Evolutionary conservation across 768 basidiomycete species (phyloP), one percentile per base, ranked within the genome.

Genomic region (Macrolepiota dolichaula): DNA sequence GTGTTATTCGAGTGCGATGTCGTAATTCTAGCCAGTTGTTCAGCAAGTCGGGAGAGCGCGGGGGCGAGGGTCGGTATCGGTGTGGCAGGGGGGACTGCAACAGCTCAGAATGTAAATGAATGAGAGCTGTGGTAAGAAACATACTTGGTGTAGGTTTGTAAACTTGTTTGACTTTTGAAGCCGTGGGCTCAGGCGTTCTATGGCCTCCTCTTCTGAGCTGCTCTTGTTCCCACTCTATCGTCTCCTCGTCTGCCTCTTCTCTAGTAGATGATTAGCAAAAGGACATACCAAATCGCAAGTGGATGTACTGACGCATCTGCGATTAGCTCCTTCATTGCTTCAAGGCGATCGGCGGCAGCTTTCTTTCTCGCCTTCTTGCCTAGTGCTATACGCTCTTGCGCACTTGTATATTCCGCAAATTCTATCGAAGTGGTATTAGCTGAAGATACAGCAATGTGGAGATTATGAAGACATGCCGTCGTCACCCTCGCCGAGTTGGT

Each of bases 401-500:
- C 92, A 66, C 86, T 91, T 0, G 93, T 95, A 66, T 87, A 95
- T 68, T 94, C 92, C 4, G 93, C 88, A 69, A 82, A 92, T 67
- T 94, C 93, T 94, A 60, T 11, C 64, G 47, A 42, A 12, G 15
- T 46, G 46, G 55, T 49, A 36, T 50, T 37, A 49, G 32, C n/a
- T 44, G 4, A 19, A 36, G 35, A n/a, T 36, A 49, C 19, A 9
- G 29, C 50, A 4, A 36, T 19, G 32, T 36, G 19, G 27, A n/a
- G n/a, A 24, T 44, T 11, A 32, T n/a, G 27, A 22, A 59, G 19
- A 70, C 82, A 44, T 66, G 92, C 93, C 93, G 64, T 95, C 93
- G 40, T 94, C 93, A 2, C 87, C 92, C 69, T 94, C 91, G 11
- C 93, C 93, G 1, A 92, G 70, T 64, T 95, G 91, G 71, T 95